Base-by-base conservation (phyloP, 2,329 filamentous ascomycete species). In the Parascedosporium putredinis region DNA sequence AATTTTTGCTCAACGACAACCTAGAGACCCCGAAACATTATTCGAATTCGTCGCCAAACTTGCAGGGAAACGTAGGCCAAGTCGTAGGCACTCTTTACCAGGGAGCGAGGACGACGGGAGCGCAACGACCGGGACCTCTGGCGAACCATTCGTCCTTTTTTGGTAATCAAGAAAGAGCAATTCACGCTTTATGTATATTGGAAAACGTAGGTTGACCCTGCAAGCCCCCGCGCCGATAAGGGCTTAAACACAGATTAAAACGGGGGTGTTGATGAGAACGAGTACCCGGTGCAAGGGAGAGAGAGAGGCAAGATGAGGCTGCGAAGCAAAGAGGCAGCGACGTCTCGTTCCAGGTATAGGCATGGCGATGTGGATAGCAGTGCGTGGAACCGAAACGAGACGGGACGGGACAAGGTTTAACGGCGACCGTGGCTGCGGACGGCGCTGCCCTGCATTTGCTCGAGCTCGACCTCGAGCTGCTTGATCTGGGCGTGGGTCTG, bases 401-500 rank as follows among this genome's bases (percentile, higher is more conserved):
- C 10, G 18, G 20, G 12, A 12, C 16, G 23, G n/a, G n/a, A n/a
- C n/a, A 42, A 16, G 23, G 25, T 24, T 73, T 90, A 95, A 70
- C 89, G 89, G 70, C 90, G 88, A 62, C 90, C 89, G 67, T 93
- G 87, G 74, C 87, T 94, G 74, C 90, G 86, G 65, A 88, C 86
- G 64, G 88, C 81, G 65, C 79, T 88, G 67, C 88, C 88, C 72
- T 97, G 91, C 81, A 97, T 87, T 59, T 81, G 73, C 72, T 98
- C 93, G 64, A 98, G 84, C 66, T 98, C 93, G 58, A 79, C 75
- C 74, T 98, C 93, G 60, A 94, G 78, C 67, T 86, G 81, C 79
- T 93, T 93, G 78, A 93, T 94, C 70, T 78, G 84, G 63, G 93
- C 91, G 64, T 98, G 94, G 59, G 91, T 97, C 70, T 88, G 86